Percentiles rank a stretch among this genome's conserved stretches.
Conservation (phyloP, 2,329 filamentous ascomycete genomes). For the Curvularia lunata region DNA sequence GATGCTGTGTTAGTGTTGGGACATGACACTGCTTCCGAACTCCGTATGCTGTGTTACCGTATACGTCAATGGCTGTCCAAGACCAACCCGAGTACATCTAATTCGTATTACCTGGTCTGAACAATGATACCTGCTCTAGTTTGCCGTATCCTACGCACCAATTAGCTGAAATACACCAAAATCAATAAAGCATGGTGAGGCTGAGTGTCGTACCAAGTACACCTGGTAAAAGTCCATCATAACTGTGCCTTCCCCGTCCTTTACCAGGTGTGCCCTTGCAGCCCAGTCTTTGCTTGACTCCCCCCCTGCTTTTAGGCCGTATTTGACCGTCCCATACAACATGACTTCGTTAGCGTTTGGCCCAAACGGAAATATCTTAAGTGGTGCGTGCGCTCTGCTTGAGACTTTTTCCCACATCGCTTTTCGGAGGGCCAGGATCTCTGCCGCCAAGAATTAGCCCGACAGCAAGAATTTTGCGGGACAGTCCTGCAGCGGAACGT, state of each 20-base stretch:
- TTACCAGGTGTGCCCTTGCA: conserved; percentile 60
- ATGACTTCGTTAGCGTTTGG: conserved; percentile 57
- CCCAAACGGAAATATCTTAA: conserved; percentile 60
- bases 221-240: conserved; percentile 63
- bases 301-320: conserved; percentile 59
- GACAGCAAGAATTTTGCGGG: neutral
- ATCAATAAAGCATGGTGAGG: conserved; percentile 1
- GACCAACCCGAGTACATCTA: neutral
- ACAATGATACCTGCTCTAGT: conserved; percentile 16
- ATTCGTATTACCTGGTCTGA: conserved; percentile 14
- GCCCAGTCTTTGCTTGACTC: conserved; percentile 60
- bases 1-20: neutral
- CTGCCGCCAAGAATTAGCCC: conserved; percentile 37
- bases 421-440: conserved; percentile 59
- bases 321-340: conserved; percentile 61
- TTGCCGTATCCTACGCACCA: conserved; percentile 24
- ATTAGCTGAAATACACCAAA: conserved; percentile 15
- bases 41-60: conserved; percentile 5
- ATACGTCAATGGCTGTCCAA: conserved; percentile 2
- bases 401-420: conserved; percentile 61
- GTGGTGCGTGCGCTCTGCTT: conserved; percentile 54
- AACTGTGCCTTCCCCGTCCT: conserved; percentile 59
- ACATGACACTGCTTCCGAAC: neutral
- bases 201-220: conserved; percentile 55
- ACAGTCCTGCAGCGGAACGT: neutral